A percentile compares a stretch with the other conserved stretches of the same genome.
Conservation (phyloP, 179 eudicot species). For the Spergularia azorica region DNA sequence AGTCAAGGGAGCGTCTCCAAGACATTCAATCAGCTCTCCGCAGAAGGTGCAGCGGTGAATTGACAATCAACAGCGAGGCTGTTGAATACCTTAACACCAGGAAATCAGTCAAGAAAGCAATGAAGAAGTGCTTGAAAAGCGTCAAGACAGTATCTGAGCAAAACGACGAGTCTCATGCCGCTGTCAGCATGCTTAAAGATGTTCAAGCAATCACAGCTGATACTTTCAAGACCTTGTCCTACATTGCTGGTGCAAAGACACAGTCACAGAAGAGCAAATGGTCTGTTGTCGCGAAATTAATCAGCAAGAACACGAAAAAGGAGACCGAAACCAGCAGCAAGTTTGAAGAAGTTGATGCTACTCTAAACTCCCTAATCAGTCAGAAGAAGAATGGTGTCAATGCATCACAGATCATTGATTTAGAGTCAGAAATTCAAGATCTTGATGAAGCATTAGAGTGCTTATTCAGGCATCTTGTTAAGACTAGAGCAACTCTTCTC, state of each 20-base stretch:
- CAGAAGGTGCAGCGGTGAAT: conserved; percentile 24
- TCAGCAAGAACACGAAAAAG: conserved; percentile 17
- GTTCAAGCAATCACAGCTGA: conserved; percentile 18
- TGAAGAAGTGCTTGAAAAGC: conserved; percentile 28
- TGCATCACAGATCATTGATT: conserved; percentile 16
- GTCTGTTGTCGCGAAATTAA: conserved; percentile 27
- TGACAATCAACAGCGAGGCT: conserved; percentile 14
- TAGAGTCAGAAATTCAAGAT: conserved; percentile 42
- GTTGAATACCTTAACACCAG: conserved; percentile 16
- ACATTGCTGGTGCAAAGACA: background rate
- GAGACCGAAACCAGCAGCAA: conserved; percentile 14
- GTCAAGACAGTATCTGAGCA: background rate
- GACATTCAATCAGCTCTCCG: conserved; percentile 24
- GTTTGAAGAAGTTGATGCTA: conserved; percentile 28
- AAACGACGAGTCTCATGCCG: conserved; percentile 10
- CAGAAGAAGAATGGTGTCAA: conserved; percentile 24
- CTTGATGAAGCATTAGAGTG: conserved; percentile 40
- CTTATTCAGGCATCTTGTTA: conserved; percentile 45
- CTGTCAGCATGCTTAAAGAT: conserved; percentile 19
- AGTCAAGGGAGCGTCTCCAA: conserved; percentile 14
- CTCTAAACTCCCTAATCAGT: conserved; percentile 21
- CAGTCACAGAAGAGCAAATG: conserved; percentile 26
- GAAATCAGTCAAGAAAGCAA: conserved; percentile 28
- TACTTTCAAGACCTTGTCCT: conserved; percentile 24
- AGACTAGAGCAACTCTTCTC: conserved; percentile 48